These are phyloP conservation scores for Aspergillus fructus DNA, from an alignment of 2,329 filamentous ascomycete genomes.

Conservation along the genomic window DNA sequence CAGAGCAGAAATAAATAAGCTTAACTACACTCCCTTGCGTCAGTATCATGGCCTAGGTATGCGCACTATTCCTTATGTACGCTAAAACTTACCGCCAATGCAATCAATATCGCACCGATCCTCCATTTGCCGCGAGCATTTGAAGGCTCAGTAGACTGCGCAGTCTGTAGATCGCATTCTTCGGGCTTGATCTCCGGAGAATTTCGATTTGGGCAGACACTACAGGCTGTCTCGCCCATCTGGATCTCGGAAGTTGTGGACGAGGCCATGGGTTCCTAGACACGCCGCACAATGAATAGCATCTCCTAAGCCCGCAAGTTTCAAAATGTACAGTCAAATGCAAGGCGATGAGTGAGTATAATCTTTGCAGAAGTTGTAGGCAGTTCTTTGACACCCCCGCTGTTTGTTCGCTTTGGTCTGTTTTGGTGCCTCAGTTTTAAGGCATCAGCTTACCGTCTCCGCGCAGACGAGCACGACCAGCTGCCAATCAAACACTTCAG, in stretches of 20 bases:
- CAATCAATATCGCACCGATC: constrained; percentile 18
- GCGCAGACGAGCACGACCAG: too few relatives aligned
- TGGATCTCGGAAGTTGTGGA: not conserved
- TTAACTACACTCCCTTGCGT: constrained; percentile 14
- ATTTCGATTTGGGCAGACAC: not conserved
- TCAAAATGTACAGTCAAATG: not conserved
- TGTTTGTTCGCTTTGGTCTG: constrained; percentile 9
- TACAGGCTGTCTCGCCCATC: not conserved
- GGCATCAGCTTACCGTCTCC: not conserved
- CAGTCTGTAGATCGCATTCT: constrained; percentile 1
- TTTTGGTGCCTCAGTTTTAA: not conserved
- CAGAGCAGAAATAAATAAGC: constrained; percentile 30
- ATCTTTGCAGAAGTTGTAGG: not conserved
- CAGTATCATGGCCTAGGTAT: not conserved
- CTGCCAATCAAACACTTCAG: too few relatives aligned
- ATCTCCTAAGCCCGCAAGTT: not conserved
- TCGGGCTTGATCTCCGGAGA: constrained; percentile 1
- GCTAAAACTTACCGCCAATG: constrained; percentile 16
- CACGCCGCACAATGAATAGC: not conserved
- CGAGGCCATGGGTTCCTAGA: not conserved
- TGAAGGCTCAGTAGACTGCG: not conserved
- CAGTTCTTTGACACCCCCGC: not conserved
- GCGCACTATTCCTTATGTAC: not conserved
- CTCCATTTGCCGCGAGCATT: constrained; percentile 16
- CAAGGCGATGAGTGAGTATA: not conserved